Evolutionary conservation across 2,329 filamentous ascomycete species (phyloP).

Genomic region (Pseudocercospora crystallina): DNA sequence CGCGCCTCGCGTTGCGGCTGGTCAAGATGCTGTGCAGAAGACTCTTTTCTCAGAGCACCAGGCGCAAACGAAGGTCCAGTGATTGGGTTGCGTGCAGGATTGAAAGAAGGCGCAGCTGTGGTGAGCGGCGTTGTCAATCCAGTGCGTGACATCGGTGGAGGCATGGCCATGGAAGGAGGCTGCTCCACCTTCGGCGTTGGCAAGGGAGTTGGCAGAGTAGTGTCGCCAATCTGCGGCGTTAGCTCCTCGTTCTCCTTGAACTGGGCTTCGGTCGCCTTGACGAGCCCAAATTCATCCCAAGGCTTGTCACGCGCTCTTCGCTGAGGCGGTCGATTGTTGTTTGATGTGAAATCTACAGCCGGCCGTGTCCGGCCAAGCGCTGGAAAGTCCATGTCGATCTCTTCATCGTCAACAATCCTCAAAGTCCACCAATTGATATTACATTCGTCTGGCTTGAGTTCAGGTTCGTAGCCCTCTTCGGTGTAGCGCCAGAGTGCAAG

Average conservation of each 20-base stretch:
- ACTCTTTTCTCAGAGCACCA: conserved; percentile 43
- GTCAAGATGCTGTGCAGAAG: conserved; percentile 39
- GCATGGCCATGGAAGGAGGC: background rate
- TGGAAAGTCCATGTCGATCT: conserved; percentile 83
- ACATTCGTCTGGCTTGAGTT: conserved; percentile 62
- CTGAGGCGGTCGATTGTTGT: conserved; percentile 68
- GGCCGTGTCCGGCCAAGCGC: conserved; percentile 72
- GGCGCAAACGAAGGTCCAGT: conserved; percentile 51
- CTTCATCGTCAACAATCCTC: conserved; percentile 79
- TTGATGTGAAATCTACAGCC: conserved; percentile 73
- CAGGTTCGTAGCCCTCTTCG: conserved; percentile 71
- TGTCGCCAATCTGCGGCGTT: conserved; percentile 23
- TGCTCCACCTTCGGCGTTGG: conserved; percentile 16
- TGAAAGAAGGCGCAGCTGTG: conserved; percentile 28
- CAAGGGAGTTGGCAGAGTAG: conserved; percentile 10
- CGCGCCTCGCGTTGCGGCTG: conserved; percentile 51
- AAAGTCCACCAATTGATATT: conserved; percentile 82
- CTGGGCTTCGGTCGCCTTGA: conserved; percentile 67
- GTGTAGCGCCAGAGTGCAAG: conserved; percentile 75
- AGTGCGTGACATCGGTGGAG: conserved; percentile 14
- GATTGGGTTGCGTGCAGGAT: conserved; percentile 52
- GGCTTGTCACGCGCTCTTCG: conserved; percentile 71
- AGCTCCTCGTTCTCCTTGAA: conserved; percentile 65
- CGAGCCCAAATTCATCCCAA: conserved; percentile 79
- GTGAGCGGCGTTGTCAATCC: conserved; percentile 14